Evolutionary conservation across 2,329 filamentous ascomycete genomes (phyloP).

Genomic region (Graphiopsis chlorocephala): DNA sequence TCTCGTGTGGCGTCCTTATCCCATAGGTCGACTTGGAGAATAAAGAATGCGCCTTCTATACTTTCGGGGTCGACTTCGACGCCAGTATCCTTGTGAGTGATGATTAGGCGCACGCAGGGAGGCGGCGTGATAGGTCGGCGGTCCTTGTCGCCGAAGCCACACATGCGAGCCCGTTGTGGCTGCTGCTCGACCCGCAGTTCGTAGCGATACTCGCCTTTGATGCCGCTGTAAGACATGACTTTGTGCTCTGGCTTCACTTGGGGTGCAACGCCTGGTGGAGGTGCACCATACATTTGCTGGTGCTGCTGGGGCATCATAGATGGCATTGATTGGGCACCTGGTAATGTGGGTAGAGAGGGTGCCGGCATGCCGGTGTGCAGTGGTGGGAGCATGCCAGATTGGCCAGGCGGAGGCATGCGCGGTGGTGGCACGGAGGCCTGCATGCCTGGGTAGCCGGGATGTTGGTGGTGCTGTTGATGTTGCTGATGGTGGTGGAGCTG

Average conservation of each 20-base stretch:
- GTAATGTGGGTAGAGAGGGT: conserved; percentile 5
- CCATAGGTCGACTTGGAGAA: conserved; percentile 69
- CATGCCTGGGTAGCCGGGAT: conserved; percentile 18
- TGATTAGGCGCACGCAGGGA: conserved; percentile 80
- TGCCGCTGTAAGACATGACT: conserved; percentile 19
- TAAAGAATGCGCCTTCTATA: conserved; percentile 65
- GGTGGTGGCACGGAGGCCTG: conserved; percentile 21
- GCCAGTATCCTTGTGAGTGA: conserved; percentile 70
- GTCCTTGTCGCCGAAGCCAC: conserved; percentile 98
- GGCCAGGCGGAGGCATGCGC: conserved; percentile 13
- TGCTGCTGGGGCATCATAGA: conserved; percentile 16
- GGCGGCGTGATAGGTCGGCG: conserved; percentile 93
- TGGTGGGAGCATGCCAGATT: conserved; percentile 21
- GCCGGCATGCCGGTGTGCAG: conserved; percentile 18
- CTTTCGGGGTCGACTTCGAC: conserved; percentile 78
- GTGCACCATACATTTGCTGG: background rate
- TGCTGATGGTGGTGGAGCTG: conserved; percentile 18
- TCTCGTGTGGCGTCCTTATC: conserved; percentile 58
- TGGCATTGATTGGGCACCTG: conserved; percentile 14
- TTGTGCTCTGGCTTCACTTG: conserved; percentile 21
- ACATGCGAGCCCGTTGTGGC: conserved; percentile 92
- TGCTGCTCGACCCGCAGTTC: conserved; percentile 72
- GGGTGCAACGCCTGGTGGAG: conserved; percentile 15
- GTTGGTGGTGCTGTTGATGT: conserved; percentile 18
- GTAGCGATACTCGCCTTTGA: conserved; percentile 25